phyloP scores from a whole-genome alignment of 2,329 filamentous ascomycete species.

The Xylariales sp. region DNA sequence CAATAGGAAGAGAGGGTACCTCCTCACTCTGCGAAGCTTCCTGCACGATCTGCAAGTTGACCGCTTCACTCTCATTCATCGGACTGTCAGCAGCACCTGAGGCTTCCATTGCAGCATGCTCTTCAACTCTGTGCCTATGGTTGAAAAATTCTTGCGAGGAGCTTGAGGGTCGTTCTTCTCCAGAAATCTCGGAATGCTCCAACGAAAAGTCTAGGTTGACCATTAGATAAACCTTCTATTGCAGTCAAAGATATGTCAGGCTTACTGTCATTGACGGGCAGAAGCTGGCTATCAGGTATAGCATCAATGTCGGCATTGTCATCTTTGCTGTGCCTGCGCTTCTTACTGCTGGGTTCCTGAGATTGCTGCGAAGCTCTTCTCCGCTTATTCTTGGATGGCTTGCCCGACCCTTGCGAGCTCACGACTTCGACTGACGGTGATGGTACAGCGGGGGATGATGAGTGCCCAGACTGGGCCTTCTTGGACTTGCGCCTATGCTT shows the following conservation, averaged over 20 bases:
- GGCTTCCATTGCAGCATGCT: background rate
- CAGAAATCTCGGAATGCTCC: constrained; percentile 11
- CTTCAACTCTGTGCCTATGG: background rate
- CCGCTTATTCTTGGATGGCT: constrained; percentile 21
- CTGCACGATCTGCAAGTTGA: constrained; percentile 25
- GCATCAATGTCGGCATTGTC: constrained; percentile 12
- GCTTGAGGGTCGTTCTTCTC: constrained; percentile 8
- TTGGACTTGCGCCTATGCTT: constrained; percentile 8
- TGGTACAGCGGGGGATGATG: constrained; percentile 9
- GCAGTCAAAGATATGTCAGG: background rate
- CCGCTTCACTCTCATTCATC: constrained; percentile 24
- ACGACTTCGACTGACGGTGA: constrained; percentile 14
- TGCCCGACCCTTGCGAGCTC: constrained; percentile 17
- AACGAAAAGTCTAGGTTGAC: constrained; percentile 10
- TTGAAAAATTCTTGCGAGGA: constrained; percentile 9
- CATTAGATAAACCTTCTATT: constrained; percentile 10
- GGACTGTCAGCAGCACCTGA: constrained; percentile 9
- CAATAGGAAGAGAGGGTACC: background rate
- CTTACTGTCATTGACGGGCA: constrained; percentile 11
- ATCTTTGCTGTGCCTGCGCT: constrained; percentile 17
- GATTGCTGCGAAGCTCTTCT: constrained; percentile 19
- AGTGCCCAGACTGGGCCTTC: constrained; percentile 10
- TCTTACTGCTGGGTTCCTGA: constrained; percentile 20
- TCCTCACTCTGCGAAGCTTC: constrained; percentile 28
- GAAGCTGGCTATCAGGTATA: constrained; percentile 16